Evolutionary conservation across 345 rosid genomes (phyloP), one percentile per base, ranked within the genome.

Genomic region (Odontarrhena argentea): DNA sequence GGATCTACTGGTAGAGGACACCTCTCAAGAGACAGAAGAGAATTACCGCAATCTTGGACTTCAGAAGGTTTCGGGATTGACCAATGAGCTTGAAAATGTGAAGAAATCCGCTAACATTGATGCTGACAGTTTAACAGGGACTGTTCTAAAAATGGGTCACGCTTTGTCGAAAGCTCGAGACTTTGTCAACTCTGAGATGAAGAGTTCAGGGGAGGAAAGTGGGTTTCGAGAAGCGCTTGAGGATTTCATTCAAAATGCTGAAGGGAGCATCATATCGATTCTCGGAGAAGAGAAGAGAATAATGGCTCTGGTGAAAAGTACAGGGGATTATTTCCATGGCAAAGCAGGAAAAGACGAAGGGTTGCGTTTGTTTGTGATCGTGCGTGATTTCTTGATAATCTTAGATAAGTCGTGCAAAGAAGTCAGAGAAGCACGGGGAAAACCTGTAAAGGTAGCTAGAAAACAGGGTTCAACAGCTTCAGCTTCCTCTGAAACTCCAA

Each of bases 321-420:
- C 97, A 12, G 96, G 96, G 1, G 96, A 95, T 67, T 95, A 95
- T 67, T 95, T 91, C 84, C 97, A 95, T 73, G 99, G 99, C 35
- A 95, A 95, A 55, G 77, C 96, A 1, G 93, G 91, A 45, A 91
- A 84, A 79, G 96, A 91, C 45, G 99, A 95, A 67, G 96, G 97
- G 28, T 65, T 95, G 52, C 89, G 93, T 14, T 76, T 95, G 77
- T 95, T 95, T 70, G 55, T 66, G 53, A 76, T 91, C 9, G 86
- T 95, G 7, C 80, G 99, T 6, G 92, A 95, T 77, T 91, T 95
- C 71, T 71, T 95, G 82, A 79, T 83, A 65, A 87, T 91, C 32
- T 68, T 91, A 71, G 97, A 95, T 52, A 95, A 89, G 77, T 82
- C 72, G 0, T 95, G 99, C 82, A 88, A 71, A 77, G 86, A 91